Evolutionary conservation across 805 yeast genomes (phyloP), one percentile per base, ranked within the genome.

Genomic region (Hanseniaspora occidentalis): DNA sequence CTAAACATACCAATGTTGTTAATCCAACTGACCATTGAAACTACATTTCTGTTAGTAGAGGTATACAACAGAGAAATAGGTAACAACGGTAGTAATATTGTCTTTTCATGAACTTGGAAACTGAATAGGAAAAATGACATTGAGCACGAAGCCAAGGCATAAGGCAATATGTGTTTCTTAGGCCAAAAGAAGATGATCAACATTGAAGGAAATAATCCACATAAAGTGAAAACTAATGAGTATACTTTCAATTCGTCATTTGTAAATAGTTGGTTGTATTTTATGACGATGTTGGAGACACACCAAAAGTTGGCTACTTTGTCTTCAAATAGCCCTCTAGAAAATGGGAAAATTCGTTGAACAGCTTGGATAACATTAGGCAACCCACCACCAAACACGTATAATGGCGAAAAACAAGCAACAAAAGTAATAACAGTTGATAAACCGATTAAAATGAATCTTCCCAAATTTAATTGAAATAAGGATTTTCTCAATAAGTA

Each of bases 231-330:
- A 0, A 65, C 36, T 27, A 81, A 56, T 1, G 92, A 75, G 5
- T 73, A 46, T 22, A 65, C 52, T 45, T 84, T 83, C 35, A 92
- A 65, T 50, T 81, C 73, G 11, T 65, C 61, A 14, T 68, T 66
- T 2, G 74, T 56, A 51, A 82, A 79, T 0, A 68, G 38, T 4
- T 60, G 50, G 47, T 73, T 76, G 53, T 84, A 79, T 56, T 89
- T 89, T 54, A 88, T 57, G 9, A 85, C 46, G 1, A 81, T 66
- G 57, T 92, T 92, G 1, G 86, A 66, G n/a, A 95, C 79, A 59
- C 97, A 88, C 99, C 99, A 92, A 52, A 92, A 81, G 55, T 88
- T 92, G 31, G 95, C 95, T 13, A 92, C 97, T 57, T 92, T 92
- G 56, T 92, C 97, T 58, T 92, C 98, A 69, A 94, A 92, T 6